Evolutionary conservation across 2,329 filamentous ascomycete species (phyloP).

Genomic region (Penicillium frequentans): DNA sequence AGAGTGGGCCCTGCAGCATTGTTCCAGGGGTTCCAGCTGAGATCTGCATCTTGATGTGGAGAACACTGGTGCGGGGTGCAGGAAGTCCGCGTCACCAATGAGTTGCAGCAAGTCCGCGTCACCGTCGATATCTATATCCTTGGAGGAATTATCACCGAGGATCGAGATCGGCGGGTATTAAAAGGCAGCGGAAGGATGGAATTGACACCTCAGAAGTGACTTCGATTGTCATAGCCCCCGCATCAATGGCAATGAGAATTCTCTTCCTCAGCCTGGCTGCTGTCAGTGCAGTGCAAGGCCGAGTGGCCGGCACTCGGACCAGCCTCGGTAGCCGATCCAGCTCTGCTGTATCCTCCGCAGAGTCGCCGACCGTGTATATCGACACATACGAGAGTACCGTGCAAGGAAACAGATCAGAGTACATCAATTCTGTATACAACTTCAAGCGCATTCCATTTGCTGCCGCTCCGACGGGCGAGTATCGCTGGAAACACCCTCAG

Average conservation of each 20-base stretch:
- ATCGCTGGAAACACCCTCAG: not conserved
- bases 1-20: not conserved
- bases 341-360: not conserved
- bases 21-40: not conserved
- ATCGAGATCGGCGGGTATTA: not conserved
- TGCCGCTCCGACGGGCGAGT: not conserved
- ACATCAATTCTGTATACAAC: not conserved
- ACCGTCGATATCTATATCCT: not conserved
- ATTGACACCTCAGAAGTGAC: not conserved
- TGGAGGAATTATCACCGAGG: not conserved
- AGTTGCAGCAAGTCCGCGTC: too few relatives aligned
- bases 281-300: not conserved
- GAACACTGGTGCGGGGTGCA: not conserved
- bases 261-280: not conserved
- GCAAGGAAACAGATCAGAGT: not conserved
- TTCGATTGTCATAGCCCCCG: not conserved
- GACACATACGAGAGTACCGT: not conserved
- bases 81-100: not conserved
- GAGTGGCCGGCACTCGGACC: not conserved
- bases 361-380: not conserved
- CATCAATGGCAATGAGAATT: not conserved
- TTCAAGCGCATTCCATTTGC: not conserved
- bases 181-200: not conserved
- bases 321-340: not conserved
- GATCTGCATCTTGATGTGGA: not conserved